Conservation (phyloP, 2,329 filamentous ascomycete species). For the Fusarium falciforme region DNA sequence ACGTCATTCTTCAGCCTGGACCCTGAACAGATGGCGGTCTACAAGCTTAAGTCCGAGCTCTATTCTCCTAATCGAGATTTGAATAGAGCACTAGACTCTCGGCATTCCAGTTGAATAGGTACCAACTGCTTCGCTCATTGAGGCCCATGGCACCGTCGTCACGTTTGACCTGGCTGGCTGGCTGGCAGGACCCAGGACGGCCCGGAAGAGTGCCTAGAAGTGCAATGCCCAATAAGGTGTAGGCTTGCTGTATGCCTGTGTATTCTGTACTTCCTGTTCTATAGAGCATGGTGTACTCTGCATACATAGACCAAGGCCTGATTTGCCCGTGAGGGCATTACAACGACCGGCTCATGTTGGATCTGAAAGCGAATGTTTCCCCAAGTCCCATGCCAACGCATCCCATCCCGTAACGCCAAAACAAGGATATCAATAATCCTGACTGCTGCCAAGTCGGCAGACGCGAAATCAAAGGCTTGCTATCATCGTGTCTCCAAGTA, state of each 20-base stretch:
- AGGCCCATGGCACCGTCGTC: not conserved
- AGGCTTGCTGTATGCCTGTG: not conserved
- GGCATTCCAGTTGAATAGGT: not conserved
- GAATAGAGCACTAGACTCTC: not conserved
- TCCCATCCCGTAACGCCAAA: constrained; percentile 37
- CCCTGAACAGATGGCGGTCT: not conserved
- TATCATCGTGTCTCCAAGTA: constrained; percentile 17
- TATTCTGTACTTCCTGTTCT: not conserved
- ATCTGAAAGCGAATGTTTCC: constrained; percentile 32
- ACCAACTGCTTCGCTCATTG: not conserved
- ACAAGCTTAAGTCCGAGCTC: not conserved
- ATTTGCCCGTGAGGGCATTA: constrained; percentile 3
- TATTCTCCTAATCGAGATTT: not conserved
- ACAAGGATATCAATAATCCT: constrained; percentile 25
- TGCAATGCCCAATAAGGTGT: not conserved
- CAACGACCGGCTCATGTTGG: constrained; percentile 2
- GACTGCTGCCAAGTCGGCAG: constrained; percentile 8
- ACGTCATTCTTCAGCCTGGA: constrained; percentile 5
- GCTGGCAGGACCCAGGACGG: not conserved
- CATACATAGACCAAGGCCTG: not conserved
- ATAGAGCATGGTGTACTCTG: not conserved
- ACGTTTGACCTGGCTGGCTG: not conserved
- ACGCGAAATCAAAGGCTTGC: constrained; percentile 23
- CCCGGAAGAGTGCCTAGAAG: not conserved
- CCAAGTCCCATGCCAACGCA: constrained; percentile 17